Conservation (phyloP, 2,329 filamentous ascomycete species). For the Phialophora verrucosa region DNA sequence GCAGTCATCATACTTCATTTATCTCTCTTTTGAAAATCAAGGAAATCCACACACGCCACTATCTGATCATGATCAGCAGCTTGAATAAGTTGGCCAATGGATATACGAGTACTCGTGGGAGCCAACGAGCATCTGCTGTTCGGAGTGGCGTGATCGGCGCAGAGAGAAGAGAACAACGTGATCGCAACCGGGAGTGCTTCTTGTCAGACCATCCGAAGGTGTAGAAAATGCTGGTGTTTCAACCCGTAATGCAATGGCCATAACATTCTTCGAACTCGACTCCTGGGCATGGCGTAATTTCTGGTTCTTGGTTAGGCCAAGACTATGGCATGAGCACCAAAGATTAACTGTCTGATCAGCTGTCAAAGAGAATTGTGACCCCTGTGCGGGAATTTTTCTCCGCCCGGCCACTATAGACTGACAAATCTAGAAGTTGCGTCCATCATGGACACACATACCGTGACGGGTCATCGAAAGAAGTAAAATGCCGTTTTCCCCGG, state of each 20-base stretch:
- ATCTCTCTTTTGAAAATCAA: background rate
- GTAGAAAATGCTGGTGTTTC: background rate
- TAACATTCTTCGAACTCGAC: background rate
- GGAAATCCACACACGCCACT: background rate
- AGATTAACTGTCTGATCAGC: background rate
- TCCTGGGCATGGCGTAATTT: background rate
- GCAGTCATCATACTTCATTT: background rate
- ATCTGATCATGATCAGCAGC: background rate
- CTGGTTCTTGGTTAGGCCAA: background rate
- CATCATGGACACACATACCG: background rate
- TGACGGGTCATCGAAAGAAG: background rate
- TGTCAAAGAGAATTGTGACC: background rate
- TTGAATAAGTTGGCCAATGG: background rate
- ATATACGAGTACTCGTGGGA: background rate
- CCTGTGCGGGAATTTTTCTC: background rate
- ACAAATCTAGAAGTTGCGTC: background rate
- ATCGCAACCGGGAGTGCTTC: background rate
- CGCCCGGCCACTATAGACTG: background rate
- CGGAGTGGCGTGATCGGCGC: background rate
- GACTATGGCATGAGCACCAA: background rate
- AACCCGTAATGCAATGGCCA: background rate
- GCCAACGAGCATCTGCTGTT: background rate
- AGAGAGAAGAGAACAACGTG: background rate
- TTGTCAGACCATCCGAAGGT: background rate
- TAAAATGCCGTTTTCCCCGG: background rate